These are phyloP conservation scores for Polyporus arcularius DNA, from an alignment of 768 basidiomycete species.

Conservation along the genomic window DNA sequence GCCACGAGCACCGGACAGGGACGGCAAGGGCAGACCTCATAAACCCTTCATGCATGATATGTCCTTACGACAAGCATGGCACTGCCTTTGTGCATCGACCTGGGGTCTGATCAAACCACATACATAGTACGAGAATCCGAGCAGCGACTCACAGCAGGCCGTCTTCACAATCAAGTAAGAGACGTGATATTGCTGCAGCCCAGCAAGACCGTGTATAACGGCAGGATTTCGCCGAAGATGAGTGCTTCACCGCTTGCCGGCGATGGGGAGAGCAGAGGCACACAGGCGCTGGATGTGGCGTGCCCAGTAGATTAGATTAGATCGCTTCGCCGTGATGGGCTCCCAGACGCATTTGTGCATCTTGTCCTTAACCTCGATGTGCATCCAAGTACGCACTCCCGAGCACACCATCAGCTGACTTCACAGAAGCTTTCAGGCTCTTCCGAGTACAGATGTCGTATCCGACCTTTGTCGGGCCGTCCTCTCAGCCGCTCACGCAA, in stretches of 20 bases:
- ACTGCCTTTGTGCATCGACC: too few species aligned
- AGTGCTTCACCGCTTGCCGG: too few species aligned
- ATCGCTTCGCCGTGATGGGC: neutral
- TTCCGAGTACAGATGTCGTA: constrained; percentile 6
- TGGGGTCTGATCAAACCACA: too few species aligned
- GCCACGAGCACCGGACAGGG: neutral
- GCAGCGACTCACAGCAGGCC: too few species aligned
- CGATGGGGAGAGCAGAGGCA: neutral
- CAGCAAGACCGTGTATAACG: too few species aligned
- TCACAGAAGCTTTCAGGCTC: neutral
- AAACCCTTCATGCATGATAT: too few species aligned
- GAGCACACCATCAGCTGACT: neutral
- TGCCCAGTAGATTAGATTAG: neutral
- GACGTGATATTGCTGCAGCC: too few species aligned
- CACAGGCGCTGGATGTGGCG: neutral
- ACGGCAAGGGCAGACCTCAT: too few species aligned
- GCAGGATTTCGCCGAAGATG: too few species aligned
- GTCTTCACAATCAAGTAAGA: too few species aligned
- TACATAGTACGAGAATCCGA: too few species aligned
- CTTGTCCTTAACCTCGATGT: neutral
- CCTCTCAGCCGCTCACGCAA: constrained; percentile 11
- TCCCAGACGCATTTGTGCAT: neutral
- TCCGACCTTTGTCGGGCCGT: constrained; percentile 4
- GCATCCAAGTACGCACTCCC: neutral
- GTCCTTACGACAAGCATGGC: too few species aligned